These are phyloP conservation scores for Rhizopogon hawkerae DNA, from an alignment of 1,284 basidiomycete genomes.

Conservation along the genomic window DNA sequence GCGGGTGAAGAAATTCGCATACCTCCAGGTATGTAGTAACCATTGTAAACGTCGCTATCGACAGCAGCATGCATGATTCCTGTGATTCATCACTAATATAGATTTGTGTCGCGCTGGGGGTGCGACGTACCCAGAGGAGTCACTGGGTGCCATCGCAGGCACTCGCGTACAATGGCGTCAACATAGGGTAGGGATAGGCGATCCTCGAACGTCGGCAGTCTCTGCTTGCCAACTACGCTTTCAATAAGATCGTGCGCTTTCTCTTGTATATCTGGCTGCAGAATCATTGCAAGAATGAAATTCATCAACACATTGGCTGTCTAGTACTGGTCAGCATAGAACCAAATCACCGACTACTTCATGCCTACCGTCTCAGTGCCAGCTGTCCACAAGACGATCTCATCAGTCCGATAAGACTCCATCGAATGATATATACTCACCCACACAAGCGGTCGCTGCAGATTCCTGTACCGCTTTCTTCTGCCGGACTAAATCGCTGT, in stretches of 20 bases:
- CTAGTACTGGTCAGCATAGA: constrained; percentile 5
- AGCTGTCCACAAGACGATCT: constrained; percentile 10
- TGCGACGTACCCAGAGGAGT: constrained; percentile 5
- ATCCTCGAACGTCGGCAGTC: constrained; percentile 14
- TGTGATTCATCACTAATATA: background rate
- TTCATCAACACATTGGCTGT: constrained; percentile 16
- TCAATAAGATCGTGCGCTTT: constrained; percentile 4
- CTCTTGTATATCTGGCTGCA: constrained; percentile 28
- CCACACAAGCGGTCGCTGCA: constrained; percentile 15
- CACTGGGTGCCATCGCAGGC: constrained; percentile 10
- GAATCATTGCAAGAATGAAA: constrained; percentile 30
- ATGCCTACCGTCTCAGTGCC: background rate
- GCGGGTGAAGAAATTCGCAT: background rate
- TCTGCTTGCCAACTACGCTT: background rate
- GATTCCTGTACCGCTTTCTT: constrained; percentile 13
- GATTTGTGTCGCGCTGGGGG: no score
- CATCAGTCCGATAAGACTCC: background rate
- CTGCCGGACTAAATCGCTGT: background rate
- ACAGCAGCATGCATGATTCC: constrained; percentile 11
- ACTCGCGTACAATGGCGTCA: constrained; percentile 13
- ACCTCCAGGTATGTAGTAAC: constrained; percentile 15
- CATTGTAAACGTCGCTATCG: constrained; percentile 12
- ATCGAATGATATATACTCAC: background rate
- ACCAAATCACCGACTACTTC: no score
- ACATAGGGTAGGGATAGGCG: constrained; percentile 13